Conservation (phyloP, 2,329 filamentous ascomycete species). For the Dichotomopilus funicola region DNA sequence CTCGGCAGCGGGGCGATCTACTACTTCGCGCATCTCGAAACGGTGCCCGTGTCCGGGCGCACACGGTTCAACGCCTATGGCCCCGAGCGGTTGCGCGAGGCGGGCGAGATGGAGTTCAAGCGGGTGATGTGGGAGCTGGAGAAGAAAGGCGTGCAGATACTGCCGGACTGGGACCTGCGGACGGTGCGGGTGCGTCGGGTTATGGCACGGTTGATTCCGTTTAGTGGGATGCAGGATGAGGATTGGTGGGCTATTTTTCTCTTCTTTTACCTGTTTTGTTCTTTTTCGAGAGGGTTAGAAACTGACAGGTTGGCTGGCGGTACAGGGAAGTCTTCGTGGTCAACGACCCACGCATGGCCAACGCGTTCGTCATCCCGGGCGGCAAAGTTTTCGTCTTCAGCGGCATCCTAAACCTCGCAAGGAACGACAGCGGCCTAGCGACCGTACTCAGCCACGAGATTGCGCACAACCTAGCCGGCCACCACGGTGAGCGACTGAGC, state of each 20-base stretch:
- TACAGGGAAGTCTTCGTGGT: slow-evolving; percentile 63
- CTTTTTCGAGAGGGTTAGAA: not conserved
- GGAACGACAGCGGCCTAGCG: slow-evolving; percentile 62
- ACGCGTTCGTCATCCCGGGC: slow-evolving; percentile 72
- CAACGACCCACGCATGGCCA: slow-evolving; percentile 50
- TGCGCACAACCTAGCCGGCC: slow-evolving; percentile 65
- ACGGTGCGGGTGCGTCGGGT: slow-evolving; percentile 54
- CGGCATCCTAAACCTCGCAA: slow-evolving; percentile 62
- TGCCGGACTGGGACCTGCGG: slow-evolving; percentile 51
- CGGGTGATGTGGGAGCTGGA: slow-evolving; percentile 49
- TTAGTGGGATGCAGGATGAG: slow-evolving; percentile 52
- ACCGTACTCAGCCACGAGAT: slow-evolving; percentile 76
- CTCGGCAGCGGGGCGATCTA: slow-evolving; percentile 45
- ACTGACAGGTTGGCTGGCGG: not conserved
- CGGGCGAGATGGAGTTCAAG: slow-evolving; percentile 49
- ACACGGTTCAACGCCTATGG: slow-evolving; percentile 65
- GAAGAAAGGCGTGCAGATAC: slow-evolving; percentile 46
- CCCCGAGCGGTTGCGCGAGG: slow-evolving; percentile 46
- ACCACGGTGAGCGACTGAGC: slow-evolving; percentile 58
- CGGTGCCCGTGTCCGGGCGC: slow-evolving; percentile 65
- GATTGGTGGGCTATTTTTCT: slow-evolving; percentile 56
- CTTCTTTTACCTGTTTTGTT: not conserved
- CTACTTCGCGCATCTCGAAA: slow-evolving; percentile 64
- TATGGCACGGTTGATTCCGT: slow-evolving; percentile 59
- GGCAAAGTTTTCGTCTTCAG: slow-evolving; percentile 76